Evolutionary conservation across 148 eudicot genomes (phyloP).

Genomic region (Suaeda aralocaspica): DNA sequence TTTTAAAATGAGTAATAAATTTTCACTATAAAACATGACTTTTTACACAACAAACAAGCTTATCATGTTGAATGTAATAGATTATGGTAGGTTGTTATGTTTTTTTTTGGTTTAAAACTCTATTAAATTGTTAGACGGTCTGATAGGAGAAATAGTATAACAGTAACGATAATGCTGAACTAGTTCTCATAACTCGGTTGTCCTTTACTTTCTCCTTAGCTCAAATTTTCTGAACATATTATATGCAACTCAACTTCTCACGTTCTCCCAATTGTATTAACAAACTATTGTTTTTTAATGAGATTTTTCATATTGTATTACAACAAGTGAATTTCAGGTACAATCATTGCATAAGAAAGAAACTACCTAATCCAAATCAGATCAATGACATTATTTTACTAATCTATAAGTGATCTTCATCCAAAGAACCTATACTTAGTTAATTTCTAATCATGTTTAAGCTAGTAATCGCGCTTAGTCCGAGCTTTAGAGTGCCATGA

Average conservation of each 20-base stretch:
- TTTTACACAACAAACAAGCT: no score
- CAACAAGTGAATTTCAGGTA: neutral
- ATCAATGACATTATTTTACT: conserved; percentile 1
- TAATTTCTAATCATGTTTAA: conserved; percentile 1
- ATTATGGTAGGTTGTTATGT: no score
- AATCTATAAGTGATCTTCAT: neutral
- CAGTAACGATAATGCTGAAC: neutral
- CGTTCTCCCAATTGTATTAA: conserved; percentile 9
- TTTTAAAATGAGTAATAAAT: no score
- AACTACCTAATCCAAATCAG: conserved; percentile 9
- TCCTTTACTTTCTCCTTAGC: conserved; percentile 4
- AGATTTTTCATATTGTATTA: neutral
- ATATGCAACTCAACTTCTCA: conserved; percentile 12
- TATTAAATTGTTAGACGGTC: no score
- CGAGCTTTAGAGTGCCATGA: neutral
- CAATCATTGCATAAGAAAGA: neutral
- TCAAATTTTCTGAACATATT: conserved; percentile 2
- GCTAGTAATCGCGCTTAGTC: neutral
- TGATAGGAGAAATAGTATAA: no score
- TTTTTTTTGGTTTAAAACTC: no score
- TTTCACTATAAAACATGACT: no score
- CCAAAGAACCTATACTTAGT: conserved; percentile 1
- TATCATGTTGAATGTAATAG: no score
- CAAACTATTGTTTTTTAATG: neutral
- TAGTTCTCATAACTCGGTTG: conserved; percentile 20